Evolutionary conservation across 331 rosid species (phyloP).

Genomic region (Arachis monticola): DNA sequence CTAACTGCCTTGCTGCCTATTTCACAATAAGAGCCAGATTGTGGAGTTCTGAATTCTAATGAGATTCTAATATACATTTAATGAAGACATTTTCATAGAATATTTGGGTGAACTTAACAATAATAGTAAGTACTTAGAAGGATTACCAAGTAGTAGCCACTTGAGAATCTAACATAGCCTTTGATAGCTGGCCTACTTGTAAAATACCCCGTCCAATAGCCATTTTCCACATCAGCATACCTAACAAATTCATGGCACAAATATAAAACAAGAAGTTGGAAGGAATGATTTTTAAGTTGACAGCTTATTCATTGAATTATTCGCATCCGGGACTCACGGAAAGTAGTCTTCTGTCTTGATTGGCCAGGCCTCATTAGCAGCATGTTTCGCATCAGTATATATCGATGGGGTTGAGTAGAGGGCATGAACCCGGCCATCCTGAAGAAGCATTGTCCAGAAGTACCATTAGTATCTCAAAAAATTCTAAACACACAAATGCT

Average conservation of each 20-base stretch:
- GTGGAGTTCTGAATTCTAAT: slow-evolving; percentile 18
- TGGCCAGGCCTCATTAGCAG: slow-evolving; percentile 85
- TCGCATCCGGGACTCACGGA: slow-evolving; percentile 66
- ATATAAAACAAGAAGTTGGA: slow-evolving; percentile 34
- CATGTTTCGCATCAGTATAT: slow-evolving; percentile 92
- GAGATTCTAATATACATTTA: too few species aligned
- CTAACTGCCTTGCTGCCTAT: slow-evolving; percentile 94
- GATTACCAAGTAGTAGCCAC: slow-evolving; percentile 84
- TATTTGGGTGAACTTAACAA: too few species aligned
- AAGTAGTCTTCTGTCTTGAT: slow-evolving; percentile 87
- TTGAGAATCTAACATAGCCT: slow-evolving; percentile 76
- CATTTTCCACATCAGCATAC: slow-evolving; percentile 87
- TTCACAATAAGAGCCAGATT: slow-evolving; percentile 35
- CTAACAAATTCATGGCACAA: slow-evolving; percentile 47
- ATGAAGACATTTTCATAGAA: too few species aligned
- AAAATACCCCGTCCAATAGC: slow-evolving; percentile 95
- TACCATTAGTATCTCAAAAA: slow-evolving; percentile 33
- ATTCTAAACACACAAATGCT: neutral
- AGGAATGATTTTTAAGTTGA: slow-evolving; percentile 32
- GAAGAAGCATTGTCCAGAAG: slow-evolving; percentile 33
- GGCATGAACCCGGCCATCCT: slow-evolving; percentile 96
- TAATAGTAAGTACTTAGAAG: too few species aligned
- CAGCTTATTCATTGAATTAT: neutral
- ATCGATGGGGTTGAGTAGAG: slow-evolving; percentile 88
- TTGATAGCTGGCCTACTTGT: slow-evolving; percentile 91